Evolutionary conservation across 1,284 basidiomycete species (phyloP).

Genomic region (Cutaneotrichosporon mucoides): DNA sequence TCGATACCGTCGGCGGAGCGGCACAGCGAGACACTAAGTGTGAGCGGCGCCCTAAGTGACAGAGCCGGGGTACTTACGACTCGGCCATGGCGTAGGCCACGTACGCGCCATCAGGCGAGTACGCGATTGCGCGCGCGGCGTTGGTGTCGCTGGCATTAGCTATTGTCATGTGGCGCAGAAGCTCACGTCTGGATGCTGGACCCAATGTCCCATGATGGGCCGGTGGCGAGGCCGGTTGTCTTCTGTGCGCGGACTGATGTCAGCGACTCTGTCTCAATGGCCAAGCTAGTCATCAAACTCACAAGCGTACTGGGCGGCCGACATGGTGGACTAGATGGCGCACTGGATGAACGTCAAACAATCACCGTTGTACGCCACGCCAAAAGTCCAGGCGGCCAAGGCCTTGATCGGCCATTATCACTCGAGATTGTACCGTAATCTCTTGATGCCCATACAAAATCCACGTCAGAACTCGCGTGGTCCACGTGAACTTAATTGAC

Average conservation of each 20-base stretch:
- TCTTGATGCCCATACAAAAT: no score
- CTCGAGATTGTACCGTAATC: no score
- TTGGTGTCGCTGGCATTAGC: conserved; percentile 39
- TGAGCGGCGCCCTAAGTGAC: no score
- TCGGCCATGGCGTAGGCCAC: conserved; percentile 77
- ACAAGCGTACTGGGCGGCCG: conserved; percentile 61
- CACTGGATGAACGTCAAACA: neutral
- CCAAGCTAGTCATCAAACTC: conserved; percentile 53
- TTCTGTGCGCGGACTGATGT: conserved; percentile 97
- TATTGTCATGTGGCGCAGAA: no score
- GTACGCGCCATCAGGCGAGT: conserved; percentile 81
- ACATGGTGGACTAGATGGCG: neutral
- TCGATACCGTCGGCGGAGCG: conserved; percentile 30
- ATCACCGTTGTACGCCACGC: no score
- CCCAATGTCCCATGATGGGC: conserved; percentile 69
- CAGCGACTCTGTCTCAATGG: no score
- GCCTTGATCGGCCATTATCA: no score
- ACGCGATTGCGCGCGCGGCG: conserved; percentile 65
- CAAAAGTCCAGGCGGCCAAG: no score
- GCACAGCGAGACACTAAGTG: conserved; percentile 35
- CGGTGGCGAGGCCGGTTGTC: conserved; percentile 76
- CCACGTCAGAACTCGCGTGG: neutral
- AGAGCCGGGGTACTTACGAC: no score
- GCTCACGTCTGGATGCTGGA: conserved; percentile 57
- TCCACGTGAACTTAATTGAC: no score